Conservation (phyloP, 2,329 filamentous ascomycete genomes). For the Didymella pinodella region DNA sequence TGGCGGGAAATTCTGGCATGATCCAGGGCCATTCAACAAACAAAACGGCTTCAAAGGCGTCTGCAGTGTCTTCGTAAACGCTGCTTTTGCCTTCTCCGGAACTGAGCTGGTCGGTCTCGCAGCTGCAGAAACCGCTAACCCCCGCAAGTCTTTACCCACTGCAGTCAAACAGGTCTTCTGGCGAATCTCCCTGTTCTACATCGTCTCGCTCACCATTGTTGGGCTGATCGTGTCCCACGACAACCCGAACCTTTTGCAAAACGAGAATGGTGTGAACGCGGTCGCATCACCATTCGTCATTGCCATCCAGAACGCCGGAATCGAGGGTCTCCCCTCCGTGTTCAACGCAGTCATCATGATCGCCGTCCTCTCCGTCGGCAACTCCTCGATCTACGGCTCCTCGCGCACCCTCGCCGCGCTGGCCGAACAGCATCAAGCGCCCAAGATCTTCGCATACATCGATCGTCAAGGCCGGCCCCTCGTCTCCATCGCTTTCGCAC, state of each 20-base stretch:
- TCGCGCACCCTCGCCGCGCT: constrained; percentile 89
- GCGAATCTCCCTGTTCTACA: constrained; percentile 72
- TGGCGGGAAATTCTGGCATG: constrained; percentile 66
- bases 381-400: constrained; percentile 89
- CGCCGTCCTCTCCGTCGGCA: constrained; percentile 88
- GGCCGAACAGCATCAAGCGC: constrained; percentile 75
- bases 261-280: constrained; percentile 67
- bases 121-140: constrained; percentile 66
- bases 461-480: constrained; percentile 68
- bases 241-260: constrained; percentile 68
- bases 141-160: constrained; percentile 57
- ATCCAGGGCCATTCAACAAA: constrained; percentile 58
- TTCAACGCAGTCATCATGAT: constrained; percentile 97
- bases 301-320: constrained; percentile 84
- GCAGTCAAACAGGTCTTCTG: constrained; percentile 58
- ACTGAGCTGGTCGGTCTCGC: constrained; percentile 69
- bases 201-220: constrained; percentile 80
- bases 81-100: constrained; percentile 68
- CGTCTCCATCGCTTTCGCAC: constrained; percentile 61
- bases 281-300: constrained; percentile 92
- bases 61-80: constrained; percentile 69
- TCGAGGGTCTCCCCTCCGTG: constrained; percentile 79
- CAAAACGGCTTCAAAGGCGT: constrained; percentile 69
- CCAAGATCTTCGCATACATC: constrained; percentile 66
- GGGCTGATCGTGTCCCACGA: constrained; percentile 82